These are phyloP conservation scores for Apiospora marii DNA, from an alignment of 2,329 filamentous ascomycete species.

Conservation along the genomic window DNA sequence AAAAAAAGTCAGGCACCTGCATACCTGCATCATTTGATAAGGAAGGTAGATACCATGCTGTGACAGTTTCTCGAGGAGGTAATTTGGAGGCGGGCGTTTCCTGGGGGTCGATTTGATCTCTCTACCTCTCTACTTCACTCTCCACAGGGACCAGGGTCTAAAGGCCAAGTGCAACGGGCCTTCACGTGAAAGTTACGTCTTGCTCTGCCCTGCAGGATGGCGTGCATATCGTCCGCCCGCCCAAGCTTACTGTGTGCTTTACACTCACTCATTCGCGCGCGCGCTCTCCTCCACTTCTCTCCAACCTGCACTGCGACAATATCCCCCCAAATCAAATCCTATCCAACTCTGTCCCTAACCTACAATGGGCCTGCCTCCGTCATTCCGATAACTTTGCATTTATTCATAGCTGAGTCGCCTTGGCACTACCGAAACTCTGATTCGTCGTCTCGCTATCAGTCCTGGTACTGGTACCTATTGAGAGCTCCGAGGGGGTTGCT, in stretches of 20 bases:
- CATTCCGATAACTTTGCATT: slow-evolving; percentile 17
- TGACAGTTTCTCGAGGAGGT: neutral
- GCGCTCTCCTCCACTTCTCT: neutral
- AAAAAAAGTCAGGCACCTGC: neutral
- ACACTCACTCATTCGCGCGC: neutral
- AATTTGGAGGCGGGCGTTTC: neutral
- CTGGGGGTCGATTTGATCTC: neutral
- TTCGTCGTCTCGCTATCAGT: neutral
- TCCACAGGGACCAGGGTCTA: neutral
- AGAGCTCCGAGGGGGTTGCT: neutral
- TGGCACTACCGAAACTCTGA: slow-evolving; percentile 12
- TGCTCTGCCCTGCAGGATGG: slow-evolving; percentile 2
- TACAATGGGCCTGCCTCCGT: neutral
- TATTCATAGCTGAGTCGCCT: slow-evolving; percentile 20
- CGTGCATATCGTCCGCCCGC: slow-evolving; percentile 14
- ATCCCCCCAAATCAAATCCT: slow-evolving; percentile 9
- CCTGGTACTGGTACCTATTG: neutral
- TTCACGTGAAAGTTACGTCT: slow-evolving; percentile 20
- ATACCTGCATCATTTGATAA: neutral
- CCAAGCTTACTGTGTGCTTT: neutral
- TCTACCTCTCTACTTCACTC: neutral
- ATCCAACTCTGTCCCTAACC: slow-evolving; percentile 5
- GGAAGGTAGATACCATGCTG: neutral
- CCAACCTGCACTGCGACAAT: neutral
- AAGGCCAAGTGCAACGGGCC: neutral